Conservation (phyloP, 208 protist genomes). For the Crithidia brevicula region DNA sequence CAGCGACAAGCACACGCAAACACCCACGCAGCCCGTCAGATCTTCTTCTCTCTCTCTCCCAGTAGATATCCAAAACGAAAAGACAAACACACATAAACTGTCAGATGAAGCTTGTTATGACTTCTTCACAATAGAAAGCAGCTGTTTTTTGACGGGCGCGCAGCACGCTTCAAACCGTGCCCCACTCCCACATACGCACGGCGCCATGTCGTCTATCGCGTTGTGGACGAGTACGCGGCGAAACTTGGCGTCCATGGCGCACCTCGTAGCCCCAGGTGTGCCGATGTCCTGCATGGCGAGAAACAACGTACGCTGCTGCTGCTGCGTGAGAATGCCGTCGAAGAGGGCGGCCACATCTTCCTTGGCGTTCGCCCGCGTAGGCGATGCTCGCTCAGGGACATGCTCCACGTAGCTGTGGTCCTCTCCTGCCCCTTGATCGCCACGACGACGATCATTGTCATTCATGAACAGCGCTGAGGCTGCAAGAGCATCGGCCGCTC, state of each 20-base stretch:
- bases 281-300: constrained; percentile 32
- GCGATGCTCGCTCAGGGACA: too few species aligned
- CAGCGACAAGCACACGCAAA: too few species aligned
- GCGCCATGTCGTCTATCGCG: constrained; percentile 2
- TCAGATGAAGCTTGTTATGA: too few species aligned
- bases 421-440: too few species aligned
- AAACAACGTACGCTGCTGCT: constrained; percentile 32
- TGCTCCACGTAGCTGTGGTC: too few species aligned
- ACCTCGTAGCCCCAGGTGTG: constrained; percentile 53
- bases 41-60: too few species aligned
- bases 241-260: constrained; percentile 46
- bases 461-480: too few species aligned
- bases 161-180: constrained; percentile 55
- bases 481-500: too few species aligned
- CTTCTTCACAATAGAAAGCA: constrained; percentile 17
- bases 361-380: neutral
- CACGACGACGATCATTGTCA: too few species aligned
- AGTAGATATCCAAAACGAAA: neutral
- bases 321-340: neutral
- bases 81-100: too few species aligned
- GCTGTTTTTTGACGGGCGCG: constrained; percentile 34
- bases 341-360: neutral
- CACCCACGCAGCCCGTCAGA: too few species aligned
- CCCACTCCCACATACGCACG: constrained; percentile 58
- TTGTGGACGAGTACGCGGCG: constrained; percentile 29